Evolutionary conservation across 2,329 filamentous ascomycete species (phyloP).

Genomic region (Neopestalotiopsis sp.): DNA sequence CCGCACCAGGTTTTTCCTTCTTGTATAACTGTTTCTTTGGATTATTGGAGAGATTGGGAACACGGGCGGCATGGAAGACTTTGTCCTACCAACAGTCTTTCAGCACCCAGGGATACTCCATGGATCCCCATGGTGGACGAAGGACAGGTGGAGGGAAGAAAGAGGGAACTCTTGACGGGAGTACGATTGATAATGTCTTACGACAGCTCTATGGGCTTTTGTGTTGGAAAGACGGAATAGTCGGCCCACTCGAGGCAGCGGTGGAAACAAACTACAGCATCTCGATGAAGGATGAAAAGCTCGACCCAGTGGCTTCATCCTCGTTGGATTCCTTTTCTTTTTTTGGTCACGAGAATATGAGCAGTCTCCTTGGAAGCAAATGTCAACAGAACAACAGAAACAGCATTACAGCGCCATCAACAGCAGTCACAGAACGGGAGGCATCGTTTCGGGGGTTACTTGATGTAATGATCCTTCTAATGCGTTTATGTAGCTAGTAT

Average conservation of each 20-base stretch:
- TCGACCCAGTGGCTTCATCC: constrained; percentile 15
- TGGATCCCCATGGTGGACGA: constrained; percentile 25
- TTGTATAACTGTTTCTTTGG: constrained; percentile 36
- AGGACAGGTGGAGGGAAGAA: constrained; percentile 25
- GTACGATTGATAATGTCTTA: constrained; percentile 37
- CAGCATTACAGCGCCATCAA: constrained; percentile 18
- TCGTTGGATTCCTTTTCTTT: constrained; percentile 11
- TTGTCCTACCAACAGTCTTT: constrained; percentile 18
- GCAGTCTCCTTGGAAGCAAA: constrained; percentile 12
- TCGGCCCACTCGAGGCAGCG: constrained; percentile 26
- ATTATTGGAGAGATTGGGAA: constrained; percentile 26
- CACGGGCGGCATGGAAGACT: constrained; percentile 9
- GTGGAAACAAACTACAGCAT: constrained; percentile 19
- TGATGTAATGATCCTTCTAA: constrained; percentile 18
- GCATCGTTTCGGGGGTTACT: constrained; percentile 15
- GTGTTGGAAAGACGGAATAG: constrained; percentile 15
- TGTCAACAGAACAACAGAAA: constrained; percentile 20
- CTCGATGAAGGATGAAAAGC: constrained; percentile 3
- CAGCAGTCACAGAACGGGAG: constrained; percentile 19
- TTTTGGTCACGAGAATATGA: constrained; percentile 18
- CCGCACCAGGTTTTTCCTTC: constrained; percentile 25
- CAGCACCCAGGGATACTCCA: constrained; percentile 24
- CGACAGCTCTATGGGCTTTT: constrained; percentile 25
- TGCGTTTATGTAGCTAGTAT: constrained; percentile 25
- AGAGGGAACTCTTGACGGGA: constrained; percentile 27